These are phyloP conservation scores for Colletotrichum lindemuthianum DNA, from an alignment of 2,329 filamentous ascomycete genomes.

Conservation along the genomic window DNA sequence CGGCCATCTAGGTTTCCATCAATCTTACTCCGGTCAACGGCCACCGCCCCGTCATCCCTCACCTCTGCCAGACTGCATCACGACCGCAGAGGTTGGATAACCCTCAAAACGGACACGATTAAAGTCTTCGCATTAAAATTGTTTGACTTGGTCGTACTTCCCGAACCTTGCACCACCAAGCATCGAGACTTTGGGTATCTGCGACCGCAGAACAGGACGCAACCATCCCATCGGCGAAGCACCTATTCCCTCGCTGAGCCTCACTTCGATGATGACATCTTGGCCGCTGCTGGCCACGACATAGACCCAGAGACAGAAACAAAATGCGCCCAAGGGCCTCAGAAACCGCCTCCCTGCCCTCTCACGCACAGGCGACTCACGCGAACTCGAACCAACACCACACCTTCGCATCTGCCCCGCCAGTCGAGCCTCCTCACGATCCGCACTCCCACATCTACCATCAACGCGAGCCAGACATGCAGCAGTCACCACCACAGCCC, in stretches of 20 bases:
- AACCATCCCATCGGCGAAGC: constrained; percentile 19
- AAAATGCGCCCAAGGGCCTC: constrained; percentile 31
- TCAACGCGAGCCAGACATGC: constrained; percentile 16
- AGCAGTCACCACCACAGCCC: constrained; percentile 18
- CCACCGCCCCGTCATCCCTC: no score
- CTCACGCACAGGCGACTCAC: constrained; percentile 27
- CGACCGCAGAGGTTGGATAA: no score
- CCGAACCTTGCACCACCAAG: background rate
- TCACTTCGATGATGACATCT: constrained; percentile 26
- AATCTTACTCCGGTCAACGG: no score
- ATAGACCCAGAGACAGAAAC: constrained; percentile 22
- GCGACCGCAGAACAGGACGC: constrained; percentile 13
- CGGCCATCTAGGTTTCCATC: no score
- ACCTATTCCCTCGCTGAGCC: constrained; percentile 2
- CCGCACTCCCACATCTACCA: constrained; percentile 15
- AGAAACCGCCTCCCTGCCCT: constrained; percentile 28
- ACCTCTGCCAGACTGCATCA: no score
- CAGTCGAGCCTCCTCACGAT: constrained; percentile 18
- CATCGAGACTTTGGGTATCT: background rate
- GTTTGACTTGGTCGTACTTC: background rate
- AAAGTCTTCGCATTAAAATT: no score
- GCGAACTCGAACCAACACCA: constrained; percentile 30
- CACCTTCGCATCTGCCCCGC: constrained; percentile 14
- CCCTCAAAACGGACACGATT: no score
- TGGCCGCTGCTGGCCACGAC: constrained; percentile 22